Conservation (phyloP, 2,329 filamentous ascomycete genomes). For the Epichloe sp. region DNA sequence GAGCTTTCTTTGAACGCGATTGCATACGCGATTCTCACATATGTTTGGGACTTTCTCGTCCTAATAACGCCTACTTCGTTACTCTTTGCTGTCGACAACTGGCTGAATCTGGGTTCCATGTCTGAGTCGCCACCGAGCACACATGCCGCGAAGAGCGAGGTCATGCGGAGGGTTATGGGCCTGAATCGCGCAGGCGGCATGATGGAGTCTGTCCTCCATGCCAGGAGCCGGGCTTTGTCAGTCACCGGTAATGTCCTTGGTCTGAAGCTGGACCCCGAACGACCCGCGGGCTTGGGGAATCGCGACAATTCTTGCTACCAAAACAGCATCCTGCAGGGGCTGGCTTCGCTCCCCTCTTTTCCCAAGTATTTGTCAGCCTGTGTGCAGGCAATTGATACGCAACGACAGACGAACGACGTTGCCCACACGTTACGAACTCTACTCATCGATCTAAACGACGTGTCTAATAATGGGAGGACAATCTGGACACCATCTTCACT, state of each 20-base stretch:
- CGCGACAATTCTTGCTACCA: constrained; percentile 95
- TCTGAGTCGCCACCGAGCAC: constrained; percentile 25
- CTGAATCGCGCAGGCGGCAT: constrained; percentile 39
- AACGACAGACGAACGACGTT: constrained; percentile 21
- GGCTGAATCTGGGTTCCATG: constrained; percentile 34
- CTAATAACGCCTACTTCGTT: constrained; percentile 41
- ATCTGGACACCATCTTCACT: constrained; percentile 72
- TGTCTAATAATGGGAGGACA: constrained; percentile 57
- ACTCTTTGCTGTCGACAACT: constrained; percentile 43
- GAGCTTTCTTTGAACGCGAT: constrained; percentile 17
- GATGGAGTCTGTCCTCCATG: constrained; percentile 44
- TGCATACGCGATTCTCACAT: constrained; percentile 19
- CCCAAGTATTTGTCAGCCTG: constrained; percentile 48
- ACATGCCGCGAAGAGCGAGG: constrained; percentile 49
- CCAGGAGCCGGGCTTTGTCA: constrained; percentile 41
- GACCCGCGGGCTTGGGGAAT: constrained; percentile 66
- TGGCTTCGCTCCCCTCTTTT: constrained; percentile 63
- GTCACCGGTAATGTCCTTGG: constrained; percentile 32
- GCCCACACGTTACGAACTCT: constrained; percentile 46
- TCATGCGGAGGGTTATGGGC: constrained; percentile 49
- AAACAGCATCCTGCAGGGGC: constrained; percentile 81
- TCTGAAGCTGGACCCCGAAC: constrained; percentile 26
- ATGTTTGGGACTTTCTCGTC: constrained; percentile 50
- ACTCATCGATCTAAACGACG: constrained; percentile 56
- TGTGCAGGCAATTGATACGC: constrained; percentile 16